These are phyloP conservation scores for cucumber (Cucumis sativus) DNA, from an alignment of 306 rosid genomes.

Conservation along the genomic window Cucumber_9930_V3 NC_026655.2:19560501-19561000, in stretches of 20 bases:
- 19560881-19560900: conserved; percentile 73
- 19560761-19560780: conserved; percentile 29
- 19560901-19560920: conserved; percentile 64
- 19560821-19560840: conserved; percentile 22
- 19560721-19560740: conserved; percentile 53
- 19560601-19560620: conserved; percentile 32
- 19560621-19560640: conserved; percentile 30
- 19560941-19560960: conserved; percentile 45
- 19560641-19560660: conserved; percentile 20
- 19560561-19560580: conserved; percentile 51
- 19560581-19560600: conserved; percentile 45
- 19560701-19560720: conserved; percentile 50
- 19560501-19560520: conserved; percentile 42
- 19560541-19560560: conserved; percentile 53
- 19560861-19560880: conserved; percentile 30
- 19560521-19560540: conserved; percentile 65
- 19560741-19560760: conserved; percentile 50
- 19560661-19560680: conserved; percentile 18
- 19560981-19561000: conserved; percentile 47
- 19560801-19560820: conserved; percentile 15
- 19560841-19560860: conserved; percentile 24
- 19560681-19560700: conserved; percentile 48
- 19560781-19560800: conserved; percentile 29
- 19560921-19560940: conserved; percentile 71
- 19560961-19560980: conserved; percentile 66